These are phyloP conservation scores for Cystofilobasidium capitatum DNA, from an alignment of 768 basidiomycete species.

Conservation along the genomic window DNA sequence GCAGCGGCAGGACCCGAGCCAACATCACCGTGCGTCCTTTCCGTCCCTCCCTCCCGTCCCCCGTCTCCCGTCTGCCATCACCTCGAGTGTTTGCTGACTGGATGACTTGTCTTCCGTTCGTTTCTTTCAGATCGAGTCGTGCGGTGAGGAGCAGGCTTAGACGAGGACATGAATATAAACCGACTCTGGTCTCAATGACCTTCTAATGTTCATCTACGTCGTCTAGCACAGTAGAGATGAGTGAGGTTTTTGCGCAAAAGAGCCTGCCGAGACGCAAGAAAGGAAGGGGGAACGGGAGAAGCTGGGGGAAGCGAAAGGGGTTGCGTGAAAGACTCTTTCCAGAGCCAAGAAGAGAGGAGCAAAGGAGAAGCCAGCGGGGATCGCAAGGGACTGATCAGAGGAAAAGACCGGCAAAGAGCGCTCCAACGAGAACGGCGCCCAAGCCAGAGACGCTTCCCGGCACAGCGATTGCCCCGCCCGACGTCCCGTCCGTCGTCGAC, in stretches of 20 bases:
- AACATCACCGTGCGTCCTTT: constrained; percentile 5
- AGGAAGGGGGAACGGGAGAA: too few species aligned
- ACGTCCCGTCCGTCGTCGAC: background rate
- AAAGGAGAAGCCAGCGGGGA: background rate
- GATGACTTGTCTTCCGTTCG: background rate
- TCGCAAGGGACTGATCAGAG: background rate
- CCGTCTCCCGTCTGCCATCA: too few species aligned
- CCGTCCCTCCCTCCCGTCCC: background rate
- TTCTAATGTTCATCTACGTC: too few species aligned
- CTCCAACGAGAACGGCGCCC: background rate
- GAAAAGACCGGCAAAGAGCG: background rate
- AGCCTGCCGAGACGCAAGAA: too few species aligned
- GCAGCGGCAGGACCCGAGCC: constrained; percentile 17
- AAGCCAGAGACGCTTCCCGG: background rate
- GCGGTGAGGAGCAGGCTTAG: background rate
- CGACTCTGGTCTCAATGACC: too few species aligned
- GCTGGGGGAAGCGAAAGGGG: too few species aligned
- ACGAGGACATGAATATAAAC: too few species aligned
- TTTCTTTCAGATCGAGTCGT: background rate
- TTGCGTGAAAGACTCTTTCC: too few species aligned
- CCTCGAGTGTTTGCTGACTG: background rate
- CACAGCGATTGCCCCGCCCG: too few species aligned
- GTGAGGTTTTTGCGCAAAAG: too few species aligned
- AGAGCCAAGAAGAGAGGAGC: too few species aligned
- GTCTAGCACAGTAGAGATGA: too few species aligned